phyloP scores from a whole-genome alignment of 768 basidiomycete species.

The Rhodotorula sphaerocarpa region DNA sequence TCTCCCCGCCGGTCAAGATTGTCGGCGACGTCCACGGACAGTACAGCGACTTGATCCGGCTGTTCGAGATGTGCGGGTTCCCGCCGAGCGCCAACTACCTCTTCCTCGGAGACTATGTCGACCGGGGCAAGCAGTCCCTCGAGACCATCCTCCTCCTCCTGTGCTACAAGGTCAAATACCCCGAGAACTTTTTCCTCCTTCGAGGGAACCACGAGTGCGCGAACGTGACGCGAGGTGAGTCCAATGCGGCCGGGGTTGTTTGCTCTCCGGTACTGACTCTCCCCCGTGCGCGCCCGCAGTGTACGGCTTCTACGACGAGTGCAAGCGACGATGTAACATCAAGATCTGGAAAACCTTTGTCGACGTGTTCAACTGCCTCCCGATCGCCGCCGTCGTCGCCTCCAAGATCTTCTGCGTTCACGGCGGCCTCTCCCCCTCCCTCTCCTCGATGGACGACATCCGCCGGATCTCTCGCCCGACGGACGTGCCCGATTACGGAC shows the following conservation, averaged over 20 bases:
- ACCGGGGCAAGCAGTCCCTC: constrained; percentile 94
- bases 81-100: constrained; percentile 95
- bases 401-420: constrained; percentile 99
- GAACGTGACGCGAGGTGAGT: constrained; percentile 86
- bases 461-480: constrained; percentile 95
- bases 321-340: constrained; percentile 97
- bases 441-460: constrained; percentile 97
- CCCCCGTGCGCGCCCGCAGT: constrained; percentile 50
- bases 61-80: constrained; percentile 99
- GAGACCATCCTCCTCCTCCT: constrained; percentile 93
- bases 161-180: constrained; percentile 99
- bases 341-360: constrained; percentile 99
- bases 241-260: neutral
- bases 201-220: constrained; percentile 99
- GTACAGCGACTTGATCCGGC: constrained; percentile 93
- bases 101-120: constrained; percentile 98
- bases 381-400: constrained; percentile 95
- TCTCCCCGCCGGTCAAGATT: constrained; percentile 97
- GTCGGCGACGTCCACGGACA: constrained; percentile 99
- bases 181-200: constrained; percentile 96
- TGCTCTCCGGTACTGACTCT: neutral
- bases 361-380: constrained; percentile 98
- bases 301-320: constrained; percentile 99
- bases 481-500: constrained; percentile 95
- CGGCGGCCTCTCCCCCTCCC: constrained; percentile 74